Conservation (phyloP, 129 eudicot genomes). For the Saposhnikovia divaricata region DNA sequence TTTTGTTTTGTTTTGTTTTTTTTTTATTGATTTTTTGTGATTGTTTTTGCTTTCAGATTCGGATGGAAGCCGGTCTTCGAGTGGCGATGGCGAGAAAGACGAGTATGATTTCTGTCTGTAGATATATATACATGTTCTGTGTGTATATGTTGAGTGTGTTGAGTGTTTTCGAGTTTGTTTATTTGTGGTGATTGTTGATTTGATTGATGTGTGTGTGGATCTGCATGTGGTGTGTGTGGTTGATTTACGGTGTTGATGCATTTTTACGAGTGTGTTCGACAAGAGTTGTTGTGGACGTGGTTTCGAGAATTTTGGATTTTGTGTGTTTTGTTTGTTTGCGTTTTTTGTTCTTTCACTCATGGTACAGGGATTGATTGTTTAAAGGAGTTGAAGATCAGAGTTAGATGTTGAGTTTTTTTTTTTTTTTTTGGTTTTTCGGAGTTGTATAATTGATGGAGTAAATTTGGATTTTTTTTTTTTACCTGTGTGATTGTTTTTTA, state of each 20-base stretch:
- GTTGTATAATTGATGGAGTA: not conserved
- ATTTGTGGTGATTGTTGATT: not conserved
- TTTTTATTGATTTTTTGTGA: not conserved
- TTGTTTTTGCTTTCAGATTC: constrained; percentile 22
- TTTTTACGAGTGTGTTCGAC: not conserved
- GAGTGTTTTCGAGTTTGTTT: not conserved
- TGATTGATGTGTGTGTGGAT: not conserved
- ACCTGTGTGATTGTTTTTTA: not conserved
- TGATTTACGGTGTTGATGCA: not conserved
- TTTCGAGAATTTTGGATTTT: not conserved
- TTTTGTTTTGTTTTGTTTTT: not conserved
- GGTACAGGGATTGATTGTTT: not conserved
- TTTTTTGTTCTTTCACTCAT: not conserved
- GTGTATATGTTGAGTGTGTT: not conserved
- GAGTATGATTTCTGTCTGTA: constrained; percentile 32
- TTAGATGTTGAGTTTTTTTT: not conserved
- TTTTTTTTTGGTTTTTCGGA: not conserved
- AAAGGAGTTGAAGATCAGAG: not conserved
- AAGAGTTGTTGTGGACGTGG: constrained; percentile 1
- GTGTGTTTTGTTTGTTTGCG: not conserved
- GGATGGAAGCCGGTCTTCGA: constrained; percentile 39
- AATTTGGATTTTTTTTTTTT: not conserved
- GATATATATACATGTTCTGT: not conserved
- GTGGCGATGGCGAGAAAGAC: constrained; percentile 45
- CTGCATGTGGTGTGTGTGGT: constrained; percentile 6